Percentiles rank a stretch among this genome's conserved stretches.
phyloP scores from a whole-genome alignment of 2,329 filamentous ascomycete species.

The Fusarium compactum region DNA sequence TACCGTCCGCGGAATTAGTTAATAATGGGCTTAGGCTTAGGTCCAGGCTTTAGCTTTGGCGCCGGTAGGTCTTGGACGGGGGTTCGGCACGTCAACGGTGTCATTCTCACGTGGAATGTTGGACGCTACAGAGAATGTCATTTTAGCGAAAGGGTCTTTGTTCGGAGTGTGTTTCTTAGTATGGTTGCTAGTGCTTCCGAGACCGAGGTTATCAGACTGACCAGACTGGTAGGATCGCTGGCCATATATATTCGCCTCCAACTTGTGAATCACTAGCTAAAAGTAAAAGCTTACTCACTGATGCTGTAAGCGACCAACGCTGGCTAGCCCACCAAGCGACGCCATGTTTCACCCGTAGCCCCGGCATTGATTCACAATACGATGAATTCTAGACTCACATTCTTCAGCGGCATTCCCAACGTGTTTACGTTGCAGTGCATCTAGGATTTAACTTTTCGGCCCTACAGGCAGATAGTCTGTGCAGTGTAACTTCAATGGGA shows the following conservation, averaged over 20 bases:
- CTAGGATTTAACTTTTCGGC: neutral
- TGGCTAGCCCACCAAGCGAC: neutral
- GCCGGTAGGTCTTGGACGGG: neutral
- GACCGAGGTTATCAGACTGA: neutral
- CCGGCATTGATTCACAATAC: neutral
- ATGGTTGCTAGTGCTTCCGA: neutral
- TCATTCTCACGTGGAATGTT: neutral
- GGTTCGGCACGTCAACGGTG: neutral
- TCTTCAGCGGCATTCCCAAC: neutral
- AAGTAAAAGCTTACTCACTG: conserved; percentile 2
- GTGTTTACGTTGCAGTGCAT: neutral
- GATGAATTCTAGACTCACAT: neutral
- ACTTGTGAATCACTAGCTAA: neutral
- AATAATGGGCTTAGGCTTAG: neutral
- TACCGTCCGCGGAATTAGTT: neutral
- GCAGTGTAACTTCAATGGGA: neutral
- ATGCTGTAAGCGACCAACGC: neutral
- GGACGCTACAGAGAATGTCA: neutral
- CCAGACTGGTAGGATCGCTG: neutral
- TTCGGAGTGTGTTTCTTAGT: neutral
- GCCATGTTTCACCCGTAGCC: neutral
- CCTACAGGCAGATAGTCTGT: neutral
- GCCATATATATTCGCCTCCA: neutral
- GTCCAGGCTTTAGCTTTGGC: neutral
- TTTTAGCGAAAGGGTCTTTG: neutral